Evolutionary conservation across 2,329 filamentous ascomycete species (phyloP).

Genomic region (Hypoxylon sp.): DNA sequence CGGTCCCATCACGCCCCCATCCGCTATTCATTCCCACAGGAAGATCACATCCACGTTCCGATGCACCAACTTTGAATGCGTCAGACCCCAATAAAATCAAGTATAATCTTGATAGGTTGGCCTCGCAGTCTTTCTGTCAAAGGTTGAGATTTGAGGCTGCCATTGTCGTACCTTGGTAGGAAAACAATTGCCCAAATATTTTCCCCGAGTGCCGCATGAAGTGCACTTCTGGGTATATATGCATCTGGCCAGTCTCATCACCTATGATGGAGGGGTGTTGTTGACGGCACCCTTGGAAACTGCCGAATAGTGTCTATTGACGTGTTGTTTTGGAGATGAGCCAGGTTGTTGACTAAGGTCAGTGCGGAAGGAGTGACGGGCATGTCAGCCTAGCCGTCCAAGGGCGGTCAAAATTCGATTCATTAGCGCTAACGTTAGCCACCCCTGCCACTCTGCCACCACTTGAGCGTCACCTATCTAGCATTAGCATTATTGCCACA

Average conservation of each 20-base stretch:
- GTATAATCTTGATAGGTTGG: slow-evolving; percentile 15
- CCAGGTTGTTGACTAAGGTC: slow-evolving; percentile 34
- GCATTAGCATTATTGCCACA: slow-evolving; percentile 18
- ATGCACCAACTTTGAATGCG: slow-evolving; percentile 23
- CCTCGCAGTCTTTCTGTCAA: slow-evolving; percentile 20
- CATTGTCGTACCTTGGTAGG: not conserved
- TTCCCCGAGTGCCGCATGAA: slow-evolving; percentile 3
- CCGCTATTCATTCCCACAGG: slow-evolving; percentile 34
- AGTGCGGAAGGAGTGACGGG: slow-evolving; percentile 39
- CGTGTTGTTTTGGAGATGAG: slow-evolving; percentile 43
- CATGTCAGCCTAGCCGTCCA: slow-evolving; percentile 31
- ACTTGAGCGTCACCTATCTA: not conserved
- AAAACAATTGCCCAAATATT: slow-evolving; percentile 8
- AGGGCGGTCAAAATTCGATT: slow-evolving; percentile 38
- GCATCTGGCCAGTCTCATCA: slow-evolving; percentile 21
- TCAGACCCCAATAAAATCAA: slow-evolving; percentile 26
- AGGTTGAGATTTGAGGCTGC: slow-evolving; percentile 22
- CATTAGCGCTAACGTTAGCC: not conserved
- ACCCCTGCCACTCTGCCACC: not conserved
- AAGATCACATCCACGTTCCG: slow-evolving; percentile 38
- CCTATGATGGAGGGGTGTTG: slow-evolving; percentile 20
- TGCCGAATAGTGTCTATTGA: slow-evolving; percentile 40
- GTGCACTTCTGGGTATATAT: slow-evolving; percentile 18
- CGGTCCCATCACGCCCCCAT: slow-evolving; percentile 35
- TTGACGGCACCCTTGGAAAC: slow-evolving; percentile 30